Evolutionary conservation across 2,329 filamentous ascomycete species (phyloP), one percentile per base, ranked within the genome.

Genomic region (Ascocoryne sarcoides): DNA sequence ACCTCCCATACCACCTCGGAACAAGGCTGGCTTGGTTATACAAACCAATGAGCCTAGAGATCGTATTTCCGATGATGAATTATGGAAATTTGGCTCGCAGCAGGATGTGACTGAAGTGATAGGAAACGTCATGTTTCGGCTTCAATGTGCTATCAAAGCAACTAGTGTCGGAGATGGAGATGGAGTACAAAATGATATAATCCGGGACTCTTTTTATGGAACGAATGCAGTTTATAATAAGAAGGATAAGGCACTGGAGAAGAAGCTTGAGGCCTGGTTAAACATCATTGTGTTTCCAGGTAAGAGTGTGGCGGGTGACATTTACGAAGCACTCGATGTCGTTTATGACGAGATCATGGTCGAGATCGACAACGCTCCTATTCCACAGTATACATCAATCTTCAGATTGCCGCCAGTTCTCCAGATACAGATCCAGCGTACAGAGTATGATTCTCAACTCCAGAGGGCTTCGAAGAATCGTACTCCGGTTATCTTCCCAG

Each of bases 21-120:
- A 59, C 32, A 60, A 60, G 34, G 42, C 56, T 21, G 53, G 52
- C 10, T 49, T 57, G 17, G 49, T 55, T 8, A 59, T 58, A 35
- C 48, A 53, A 32, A 58, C 52, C 30, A 50, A 40, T 29, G 54
- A 56, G 14, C 47, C 32, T 9, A 56, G 52, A 29, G 41, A 52
- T n/a, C 32, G 38, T n/a, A 49, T 51, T n/a, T 42, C 55, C 4
- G 49, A 57, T n/a, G 52, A 56, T 19, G 53, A 60, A 29, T 37
- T 59, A 29, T 58, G 57, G 53, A 55, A 47, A 37, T 61, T 60
- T 52, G 59, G 59, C 16, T 50, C 57, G 23, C 92, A 98, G 57
- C 89, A 98, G 63, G 92, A 98, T 62, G 90, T 95, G 4, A 88
- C 88, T 10, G 92, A 98, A 62, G 90, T 95, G 33, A 89, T 95